Percentiles rank a stretch among this genome's conserved stretches.
Conservation (phyloP, 2,329 filamentous ascomycete species). For the Colletotrichum australisinense region DNA sequence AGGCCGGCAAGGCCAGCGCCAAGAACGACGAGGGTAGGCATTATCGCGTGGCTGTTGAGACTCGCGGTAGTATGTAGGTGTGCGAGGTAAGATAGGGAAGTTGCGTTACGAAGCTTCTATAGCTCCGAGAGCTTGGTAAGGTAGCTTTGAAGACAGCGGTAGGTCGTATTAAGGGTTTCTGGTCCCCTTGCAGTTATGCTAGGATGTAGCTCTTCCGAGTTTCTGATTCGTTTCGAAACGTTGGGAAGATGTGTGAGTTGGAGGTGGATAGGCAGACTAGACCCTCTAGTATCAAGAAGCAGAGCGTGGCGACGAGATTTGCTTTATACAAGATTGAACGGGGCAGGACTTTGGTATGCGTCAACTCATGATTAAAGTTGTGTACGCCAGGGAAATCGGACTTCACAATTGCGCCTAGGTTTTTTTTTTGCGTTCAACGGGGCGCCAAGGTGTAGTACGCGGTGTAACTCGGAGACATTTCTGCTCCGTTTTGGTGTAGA, state of each 20-base stretch:
- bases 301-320: neutral
- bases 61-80: neutral
- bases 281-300: neutral
- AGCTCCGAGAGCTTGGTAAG: neutral
- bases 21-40: constrained; percentile 64
- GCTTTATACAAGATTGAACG: neutral
- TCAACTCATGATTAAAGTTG: too few relatives aligned
- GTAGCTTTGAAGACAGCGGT: neutral
- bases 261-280: neutral
- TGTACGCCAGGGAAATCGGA: neutral
- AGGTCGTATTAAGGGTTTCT: neutral
- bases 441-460: neutral
- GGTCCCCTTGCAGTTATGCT: neutral
- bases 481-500: neutral
- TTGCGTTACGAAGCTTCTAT: neutral
- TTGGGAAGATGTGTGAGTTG: neutral
- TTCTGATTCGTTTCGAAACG: constrained; percentile 28
- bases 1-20: constrained; percentile 64
- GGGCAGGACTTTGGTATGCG: too few relatives aligned
- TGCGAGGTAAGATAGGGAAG: neutral
- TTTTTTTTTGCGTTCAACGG: neutral
- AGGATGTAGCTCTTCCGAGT: constrained; percentile 1
- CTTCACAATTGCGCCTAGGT: neutral
- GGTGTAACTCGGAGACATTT: neutral
- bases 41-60: constrained; percentile 39